Base-by-base conservation (phyloP, 1,284 basidiomycete genomes). In the Nidula niveotomentosa region DNA sequence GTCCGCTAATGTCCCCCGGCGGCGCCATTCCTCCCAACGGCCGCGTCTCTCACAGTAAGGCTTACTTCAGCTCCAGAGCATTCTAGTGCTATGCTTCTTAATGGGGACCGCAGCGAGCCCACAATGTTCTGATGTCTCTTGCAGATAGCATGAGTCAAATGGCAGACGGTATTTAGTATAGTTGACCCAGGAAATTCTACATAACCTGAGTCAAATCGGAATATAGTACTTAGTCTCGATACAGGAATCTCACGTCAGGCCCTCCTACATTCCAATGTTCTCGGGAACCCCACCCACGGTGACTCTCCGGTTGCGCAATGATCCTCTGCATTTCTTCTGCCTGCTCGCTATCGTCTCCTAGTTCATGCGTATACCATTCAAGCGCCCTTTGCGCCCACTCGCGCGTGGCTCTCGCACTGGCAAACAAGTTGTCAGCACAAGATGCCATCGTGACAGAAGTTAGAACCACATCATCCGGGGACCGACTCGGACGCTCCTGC, bases 291-390 rank as follows among this genome's bases (percentile, higher is more conserved):
- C 82, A 86, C 43, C 74, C 74, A 30, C 56, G 59, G 60, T 84
- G 80, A 36, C 54, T 59, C 51, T 71, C 59, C 2, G 84, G 81
- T n/a, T 67, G 60, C 0, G 51, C 59, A n/a, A 71, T 64, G 4
- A 76, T 57, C 46, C 34, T 53, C 33, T 57, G 58, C 72, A 81
- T 77, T 56, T 76, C 73, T 41, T 55, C 55, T 8, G 74, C 74
- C 56, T 80, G 75, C 23, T 71, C 69, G 52, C 79, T 83, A 58
- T 85, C 84, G 3, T 55, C 59, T 0, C 85, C 85, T 6, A 86
- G 65, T 63, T 86, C 85, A 56, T 76, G 75, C 2, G 68, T 63
- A 64, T 77, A 85, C 85, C 84, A 88, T 62, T 74, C 61, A 7
- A 69, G 59, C 4, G 82, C 79, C 12, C 79, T 58, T 44, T 60